Evolutionary conservation across 139 green algal species (phyloP).

Genomic region (Chlorella sp.): DNA sequence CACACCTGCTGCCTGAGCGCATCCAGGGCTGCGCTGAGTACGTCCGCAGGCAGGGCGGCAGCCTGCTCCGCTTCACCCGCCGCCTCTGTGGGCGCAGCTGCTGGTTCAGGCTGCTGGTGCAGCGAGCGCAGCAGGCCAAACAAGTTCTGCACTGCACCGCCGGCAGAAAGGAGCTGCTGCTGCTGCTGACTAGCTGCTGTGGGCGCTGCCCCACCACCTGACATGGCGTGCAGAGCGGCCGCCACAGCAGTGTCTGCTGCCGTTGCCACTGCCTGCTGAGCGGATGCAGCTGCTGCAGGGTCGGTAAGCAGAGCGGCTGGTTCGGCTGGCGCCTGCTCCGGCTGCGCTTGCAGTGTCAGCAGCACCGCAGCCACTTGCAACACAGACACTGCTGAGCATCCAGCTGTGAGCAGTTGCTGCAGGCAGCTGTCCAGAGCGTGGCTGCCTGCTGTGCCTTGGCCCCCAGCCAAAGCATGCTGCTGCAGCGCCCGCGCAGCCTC

Average conservation of each 20-base stretch:
- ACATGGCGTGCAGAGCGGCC: background rate
- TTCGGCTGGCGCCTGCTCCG: background rate
- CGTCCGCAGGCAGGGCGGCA: background rate
- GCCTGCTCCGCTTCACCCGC: too few species aligned
- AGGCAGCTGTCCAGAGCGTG: background rate
- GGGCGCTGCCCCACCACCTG: background rate
- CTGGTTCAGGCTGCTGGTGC: background rate
- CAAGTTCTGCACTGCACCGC: constrained; percentile 44
- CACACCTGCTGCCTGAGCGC: constrained; percentile 23
- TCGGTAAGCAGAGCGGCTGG: background rate
- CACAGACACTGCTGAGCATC: background rate
- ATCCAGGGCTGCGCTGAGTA: background rate
- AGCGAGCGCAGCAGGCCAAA: constrained; percentile 41
- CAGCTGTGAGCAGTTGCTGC: constrained; percentile 8
- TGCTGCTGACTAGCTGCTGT: background rate
- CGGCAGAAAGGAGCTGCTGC: constrained; percentile 37
- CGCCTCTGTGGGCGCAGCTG: background rate
- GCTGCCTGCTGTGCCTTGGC: background rate
- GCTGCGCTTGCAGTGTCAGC: background rate
- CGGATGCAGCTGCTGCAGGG: background rate
- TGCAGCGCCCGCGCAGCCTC: background rate
- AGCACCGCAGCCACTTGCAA: background rate
- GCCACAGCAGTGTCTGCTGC: constrained; percentile 1
- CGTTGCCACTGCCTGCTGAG: background rate
- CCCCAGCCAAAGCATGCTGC: background rate